These are phyloP conservation scores for Atkinsonella texensis DNA, from an alignment of 2,329 filamentous ascomycete genomes.

Conservation along the genomic window DNA sequence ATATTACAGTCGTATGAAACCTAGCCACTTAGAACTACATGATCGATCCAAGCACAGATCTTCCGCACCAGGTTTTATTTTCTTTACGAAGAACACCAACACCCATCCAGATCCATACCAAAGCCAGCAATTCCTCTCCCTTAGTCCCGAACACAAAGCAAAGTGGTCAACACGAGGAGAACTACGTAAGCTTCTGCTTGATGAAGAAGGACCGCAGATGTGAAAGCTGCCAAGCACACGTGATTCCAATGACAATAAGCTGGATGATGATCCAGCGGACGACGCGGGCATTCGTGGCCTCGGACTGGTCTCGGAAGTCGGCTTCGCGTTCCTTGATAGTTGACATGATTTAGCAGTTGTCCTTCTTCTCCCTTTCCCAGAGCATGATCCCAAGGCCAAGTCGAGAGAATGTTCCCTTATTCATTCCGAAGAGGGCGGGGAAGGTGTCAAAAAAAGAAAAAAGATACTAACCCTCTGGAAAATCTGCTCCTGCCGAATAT, in stretches of 20 bases:
- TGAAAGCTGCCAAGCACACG: constrained; percentile 94
- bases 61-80: no score
- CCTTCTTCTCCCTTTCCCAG: not conserved
- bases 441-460: not conserved
- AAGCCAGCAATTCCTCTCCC: not conserved
- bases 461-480: constrained; percentile 67
- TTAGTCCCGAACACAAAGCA: not conserved
- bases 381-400: not conserved
- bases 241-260: constrained; percentile 68
- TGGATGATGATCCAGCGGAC: constrained; percentile 92
- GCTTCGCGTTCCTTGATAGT: constrained; percentile 73
- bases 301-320: constrained; percentile 96
- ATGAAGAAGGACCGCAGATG: constrained; percentile 97
- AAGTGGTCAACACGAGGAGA: no score
- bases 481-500: constrained; percentile 88
- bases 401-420: not conserved
- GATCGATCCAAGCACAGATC: no score
- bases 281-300: constrained; percentile 81
- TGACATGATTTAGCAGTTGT: not conserved
- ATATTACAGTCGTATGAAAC: no score
- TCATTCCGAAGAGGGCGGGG: not conserved
- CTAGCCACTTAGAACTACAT: no score
- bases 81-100: no score
- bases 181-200: constrained; percentile 93
- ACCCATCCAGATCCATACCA: not conserved